phyloP scores from a whole-genome alignment of 1,284 basidiomycete species.

The Ustilago crameri region DNA sequence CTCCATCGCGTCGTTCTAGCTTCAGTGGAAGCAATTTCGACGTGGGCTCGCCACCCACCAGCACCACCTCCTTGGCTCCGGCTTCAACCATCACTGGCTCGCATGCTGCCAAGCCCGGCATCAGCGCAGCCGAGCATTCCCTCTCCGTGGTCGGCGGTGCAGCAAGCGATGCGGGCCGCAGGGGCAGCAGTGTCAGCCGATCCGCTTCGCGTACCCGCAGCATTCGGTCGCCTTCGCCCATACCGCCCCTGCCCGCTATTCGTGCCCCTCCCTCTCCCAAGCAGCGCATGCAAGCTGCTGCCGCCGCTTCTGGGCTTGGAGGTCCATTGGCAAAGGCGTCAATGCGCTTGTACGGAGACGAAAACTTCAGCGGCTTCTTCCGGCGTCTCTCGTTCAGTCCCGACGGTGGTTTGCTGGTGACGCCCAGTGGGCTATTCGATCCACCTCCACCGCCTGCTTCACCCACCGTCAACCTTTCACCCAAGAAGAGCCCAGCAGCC shows the following conservation, averaged over 20 bases:
- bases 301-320: constrained; percentile 28
- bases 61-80: constrained; percentile 53
- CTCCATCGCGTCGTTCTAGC: constrained; percentile 60
- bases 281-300: constrained; percentile 58
- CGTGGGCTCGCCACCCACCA: constrained; percentile 60
- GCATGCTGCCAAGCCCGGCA: constrained; percentile 19
- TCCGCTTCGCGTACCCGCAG: constrained; percentile 56
- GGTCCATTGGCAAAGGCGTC: constrained; percentile 41
- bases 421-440: constrained; percentile 89
- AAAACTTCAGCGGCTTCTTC: constrained; percentile 95
- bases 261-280: constrained; percentile 60
- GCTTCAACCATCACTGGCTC: constrained; percentile 33
- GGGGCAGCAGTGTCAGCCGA: constrained; percentile 43
- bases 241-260: constrained; percentile 68
- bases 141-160: constrained; percentile 11
- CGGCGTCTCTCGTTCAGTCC: constrained; percentile 91
- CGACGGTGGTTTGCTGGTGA: constrained; percentile 90
- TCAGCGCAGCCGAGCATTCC: constrained; percentile 8
- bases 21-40: constrained; percentile 63
- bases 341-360: constrained; percentile 84
- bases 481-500: constrained; percentile 35
- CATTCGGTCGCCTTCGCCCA: constrained; percentile 68
- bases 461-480: constrained; percentile 41
- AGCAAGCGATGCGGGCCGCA: constrained; percentile 23
- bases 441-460: constrained; percentile 61